These are phyloP conservation scores for Yarrowia hollandica DNA, from an alignment of 805 yeast species.

Conservation along the genomic window DNA sequence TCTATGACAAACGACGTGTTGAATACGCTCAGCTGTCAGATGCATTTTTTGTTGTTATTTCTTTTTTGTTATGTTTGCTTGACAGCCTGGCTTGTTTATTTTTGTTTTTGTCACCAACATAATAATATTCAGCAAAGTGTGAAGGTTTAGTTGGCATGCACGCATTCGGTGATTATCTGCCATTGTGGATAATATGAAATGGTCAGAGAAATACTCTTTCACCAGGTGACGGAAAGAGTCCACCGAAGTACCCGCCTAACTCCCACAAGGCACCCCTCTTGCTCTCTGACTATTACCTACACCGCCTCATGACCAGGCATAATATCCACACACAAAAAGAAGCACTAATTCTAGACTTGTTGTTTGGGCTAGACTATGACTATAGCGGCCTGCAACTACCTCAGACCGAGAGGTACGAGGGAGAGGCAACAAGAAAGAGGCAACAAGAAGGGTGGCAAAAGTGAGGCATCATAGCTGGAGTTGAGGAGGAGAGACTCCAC, in stretches of 20 bases:
- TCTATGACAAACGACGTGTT: no score
- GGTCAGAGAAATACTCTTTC: no score
- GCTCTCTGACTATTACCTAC: no score
- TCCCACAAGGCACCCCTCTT: no score
- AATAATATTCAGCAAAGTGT: background rate
- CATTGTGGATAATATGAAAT: no score
- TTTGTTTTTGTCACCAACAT: background rate
- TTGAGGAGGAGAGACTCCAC: no score
- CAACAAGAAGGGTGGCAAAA: background rate
- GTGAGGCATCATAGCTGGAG: background rate
- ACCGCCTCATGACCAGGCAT: background rate
- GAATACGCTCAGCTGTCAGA: no score
- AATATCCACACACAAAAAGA: background rate
- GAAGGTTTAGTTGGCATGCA: background rate
- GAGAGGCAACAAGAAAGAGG: background rate
- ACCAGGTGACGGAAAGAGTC: no score
- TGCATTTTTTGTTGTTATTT: no score
- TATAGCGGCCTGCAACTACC: conserved; percentile 13
- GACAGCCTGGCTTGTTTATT: background rate
- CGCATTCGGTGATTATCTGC: background rate
- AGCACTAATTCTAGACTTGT: conserved; percentile 7
- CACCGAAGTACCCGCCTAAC: no score
- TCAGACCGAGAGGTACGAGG: conserved; percentile 24
- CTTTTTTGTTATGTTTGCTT: no score
- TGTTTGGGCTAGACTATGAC: conserved; percentile 13